Evolutionary conservation across 2,329 filamentous ascomycete genomes (phyloP).

Genomic region (Eurotiales sp.): DNA sequence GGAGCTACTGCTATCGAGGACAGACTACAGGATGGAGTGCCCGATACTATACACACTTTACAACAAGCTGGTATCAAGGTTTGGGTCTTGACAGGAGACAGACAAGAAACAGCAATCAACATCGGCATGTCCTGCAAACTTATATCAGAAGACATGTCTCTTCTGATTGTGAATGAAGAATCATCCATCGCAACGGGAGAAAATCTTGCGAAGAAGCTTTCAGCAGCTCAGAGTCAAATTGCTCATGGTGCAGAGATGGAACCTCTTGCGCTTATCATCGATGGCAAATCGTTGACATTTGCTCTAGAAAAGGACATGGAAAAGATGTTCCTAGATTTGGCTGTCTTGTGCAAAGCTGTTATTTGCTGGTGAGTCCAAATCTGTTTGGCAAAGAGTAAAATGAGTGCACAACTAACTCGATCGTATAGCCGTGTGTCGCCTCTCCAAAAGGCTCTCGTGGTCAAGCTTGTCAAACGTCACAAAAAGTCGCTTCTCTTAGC

Average conservation of each 20-base stretch:
- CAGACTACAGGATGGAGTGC: conserved; percentile 92
- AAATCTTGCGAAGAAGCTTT: conserved; percentile 89
- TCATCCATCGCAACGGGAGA: conserved; percentile 71
- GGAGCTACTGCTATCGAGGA: conserved; percentile 98
- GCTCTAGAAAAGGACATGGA: conserved; percentile 92
- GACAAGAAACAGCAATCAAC: conserved; percentile 98
- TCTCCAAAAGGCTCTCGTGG: conserved; percentile 92
- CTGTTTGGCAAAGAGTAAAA: not conserved
- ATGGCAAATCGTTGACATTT: conserved; percentile 91
- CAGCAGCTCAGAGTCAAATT: conserved; percentile 81
- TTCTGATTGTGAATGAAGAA: conserved; percentile 95
- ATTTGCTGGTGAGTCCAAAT: conserved; percentile 66
- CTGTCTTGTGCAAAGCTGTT: conserved; percentile 96
- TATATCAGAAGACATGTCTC: conserved; percentile 97
- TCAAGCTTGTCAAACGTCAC: conserved; percentile 96
- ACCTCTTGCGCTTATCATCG: conserved; percentile 85
- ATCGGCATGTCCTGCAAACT: conserved; percentile 99
- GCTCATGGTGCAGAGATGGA: conserved; percentile 61
- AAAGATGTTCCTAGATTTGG: conserved; percentile 87
- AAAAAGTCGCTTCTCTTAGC: conserved; percentile 87
- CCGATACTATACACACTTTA: conserved; percentile 94
- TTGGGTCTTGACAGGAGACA: conserved; percentile 95
- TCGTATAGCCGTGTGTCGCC: conserved; percentile 78
- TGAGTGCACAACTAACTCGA: not conserved
- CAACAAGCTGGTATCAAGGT: conserved; percentile 98